These are phyloP conservation scores for Cutaneotrichosporon arboriforme DNA, from an alignment of 1,284 basidiomycete species.

Conservation along the genomic window DNA sequence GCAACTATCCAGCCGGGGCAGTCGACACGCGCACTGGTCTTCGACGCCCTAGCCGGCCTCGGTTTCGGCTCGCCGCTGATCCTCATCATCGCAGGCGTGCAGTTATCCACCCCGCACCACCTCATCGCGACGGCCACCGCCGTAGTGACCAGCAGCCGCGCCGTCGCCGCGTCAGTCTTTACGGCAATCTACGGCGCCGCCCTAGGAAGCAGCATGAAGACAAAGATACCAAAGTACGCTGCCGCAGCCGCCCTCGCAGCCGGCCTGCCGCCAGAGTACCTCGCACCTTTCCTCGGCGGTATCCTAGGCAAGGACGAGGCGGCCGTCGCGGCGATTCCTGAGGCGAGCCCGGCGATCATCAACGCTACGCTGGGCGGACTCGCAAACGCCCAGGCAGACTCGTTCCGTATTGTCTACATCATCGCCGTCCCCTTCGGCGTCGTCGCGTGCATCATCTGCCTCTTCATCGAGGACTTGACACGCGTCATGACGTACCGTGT, in stretches of 20 bases:
- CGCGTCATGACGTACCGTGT: conserved; percentile 11
- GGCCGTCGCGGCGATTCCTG: conserved; percentile 6
- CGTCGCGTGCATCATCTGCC: conserved; percentile 1
- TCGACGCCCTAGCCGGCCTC: conserved; percentile 17
- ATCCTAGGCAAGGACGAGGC: not conserved
- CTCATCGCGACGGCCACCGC: conserved; percentile 25
- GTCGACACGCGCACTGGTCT: conserved; percentile 1
- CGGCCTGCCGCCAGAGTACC: conserved; percentile 10
- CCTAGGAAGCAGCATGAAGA: conserved; percentile 1
- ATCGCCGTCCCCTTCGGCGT: conserved; percentile 11
- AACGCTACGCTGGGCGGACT: conserved; percentile 1
- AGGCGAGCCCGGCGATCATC: conserved; percentile 9
- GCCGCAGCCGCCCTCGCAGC: conserved; percentile 13
- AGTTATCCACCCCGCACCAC: conserved; percentile 22
- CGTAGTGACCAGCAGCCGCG: conserved; percentile 16
- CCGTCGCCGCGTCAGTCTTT: conserved; percentile 14
- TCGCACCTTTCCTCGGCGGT: conserved; percentile 11
- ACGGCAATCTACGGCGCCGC: conserved; percentile 22
- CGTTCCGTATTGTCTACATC: conserved; percentile 10
- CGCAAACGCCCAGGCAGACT: conserved; percentile 1
- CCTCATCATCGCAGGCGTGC: conserved; percentile 19
- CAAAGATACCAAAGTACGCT: conserved; percentile 15
- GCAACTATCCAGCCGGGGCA: conserved; percentile 11
- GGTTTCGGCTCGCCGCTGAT: conserved; percentile 23
- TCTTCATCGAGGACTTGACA: conserved; percentile 9